Evolutionary conservation across 2,329 filamentous ascomycete genomes (phyloP).

Genomic region (Remersonia thermophila): DNA sequence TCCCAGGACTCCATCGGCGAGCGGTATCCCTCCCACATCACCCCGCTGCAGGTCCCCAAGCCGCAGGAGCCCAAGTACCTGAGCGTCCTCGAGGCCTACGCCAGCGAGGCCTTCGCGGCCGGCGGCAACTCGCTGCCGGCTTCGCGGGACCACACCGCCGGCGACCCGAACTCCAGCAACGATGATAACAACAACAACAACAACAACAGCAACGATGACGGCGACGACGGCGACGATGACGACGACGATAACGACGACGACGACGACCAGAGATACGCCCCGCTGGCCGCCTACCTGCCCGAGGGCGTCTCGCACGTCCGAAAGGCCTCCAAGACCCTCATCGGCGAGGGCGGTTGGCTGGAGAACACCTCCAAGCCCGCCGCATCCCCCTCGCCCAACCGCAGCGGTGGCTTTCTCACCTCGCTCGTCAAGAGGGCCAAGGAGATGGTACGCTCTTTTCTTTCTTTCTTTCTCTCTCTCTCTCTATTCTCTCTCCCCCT

Average conservation of each 20-base stretch:
- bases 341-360: constrained; percentile 46
- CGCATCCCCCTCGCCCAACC: constrained; percentile 2
- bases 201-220: too few relatives aligned
- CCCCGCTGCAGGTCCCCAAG: constrained; percentile 19
- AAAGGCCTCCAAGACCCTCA: constrained; percentile 37
- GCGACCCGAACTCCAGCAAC: not conserved
- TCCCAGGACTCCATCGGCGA: constrained; percentile 18
- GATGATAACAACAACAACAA: too few relatives aligned
- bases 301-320: constrained; percentile 27
- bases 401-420: constrained; percentile 30
- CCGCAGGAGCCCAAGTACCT: constrained; percentile 7
- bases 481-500: constrained; percentile 2
- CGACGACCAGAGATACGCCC: constrained; percentile 1
- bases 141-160: not conserved
- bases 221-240: too few relatives aligned
- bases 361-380: constrained; percentile 27
- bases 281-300: constrained; percentile 27
- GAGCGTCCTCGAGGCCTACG: constrained; percentile 13
- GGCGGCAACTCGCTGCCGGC: not conserved
- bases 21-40: constrained; percentile 13
- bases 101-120: constrained; percentile 4
- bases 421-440: constrained; percentile 41
- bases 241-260: too few relatives aligned
- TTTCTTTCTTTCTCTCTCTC: not conserved
- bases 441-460: constrained; percentile 34